Evolutionary conservation across 192 early-diverging fungal species (phyloP).

Genomic region (Obelidium mucronatum): DNA sequence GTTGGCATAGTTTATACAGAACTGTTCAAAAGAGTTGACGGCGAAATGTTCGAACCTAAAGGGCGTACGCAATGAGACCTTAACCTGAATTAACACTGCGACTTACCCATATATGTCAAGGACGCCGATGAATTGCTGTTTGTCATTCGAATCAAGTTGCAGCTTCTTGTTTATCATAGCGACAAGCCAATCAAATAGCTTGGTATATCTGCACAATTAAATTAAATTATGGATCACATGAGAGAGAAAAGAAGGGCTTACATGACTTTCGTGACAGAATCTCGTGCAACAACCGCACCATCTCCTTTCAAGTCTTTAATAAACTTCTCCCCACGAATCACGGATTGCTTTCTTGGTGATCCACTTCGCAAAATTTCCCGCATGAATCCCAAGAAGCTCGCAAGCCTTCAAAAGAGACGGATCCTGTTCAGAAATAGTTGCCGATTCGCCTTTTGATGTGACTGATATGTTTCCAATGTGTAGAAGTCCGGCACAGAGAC

Average conservation of each 20-base stretch:
- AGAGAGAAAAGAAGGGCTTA: slow-evolving; percentile 63
- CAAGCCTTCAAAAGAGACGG: slow-evolving; percentile 18
- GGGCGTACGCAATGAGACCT: slow-evolving; percentile 83
- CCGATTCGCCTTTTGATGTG: slow-evolving; percentile 75
- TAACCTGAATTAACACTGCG: neutral
- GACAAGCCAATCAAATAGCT: slow-evolving; percentile 90
- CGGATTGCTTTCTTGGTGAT: slow-evolving; percentile 80
- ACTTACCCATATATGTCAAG: slow-evolving; percentile 89
- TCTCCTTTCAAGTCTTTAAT: slow-evolving; percentile 68
- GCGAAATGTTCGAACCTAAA: slow-evolving; percentile 66
- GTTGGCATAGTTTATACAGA: slow-evolving; percentile 91
- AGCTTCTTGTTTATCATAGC: slow-evolving; percentile 78
- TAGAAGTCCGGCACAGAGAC: slow-evolving; percentile 35
- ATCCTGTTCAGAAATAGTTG: slow-evolving; percentile 14
- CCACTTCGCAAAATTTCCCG: slow-evolving; percentile 70
- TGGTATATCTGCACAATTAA: slow-evolving; percentile 74
- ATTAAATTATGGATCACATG: neutral
- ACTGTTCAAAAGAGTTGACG: slow-evolving; percentile 93
- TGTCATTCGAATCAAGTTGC: slow-evolving; percentile 60
- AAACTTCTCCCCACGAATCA: slow-evolving; percentile 64
- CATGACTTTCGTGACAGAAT: slow-evolving; percentile 90
- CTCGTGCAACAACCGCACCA: slow-evolving; percentile 74
- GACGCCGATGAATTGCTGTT: slow-evolving; percentile 82
- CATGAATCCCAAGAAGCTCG: slow-evolving; percentile 21
- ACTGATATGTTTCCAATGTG: slow-evolving; percentile 55